These are phyloP conservation scores for Talaromyces sp. DNA, from an alignment of 2,329 filamentous ascomycete species.

Conservation along the genomic window DNA sequence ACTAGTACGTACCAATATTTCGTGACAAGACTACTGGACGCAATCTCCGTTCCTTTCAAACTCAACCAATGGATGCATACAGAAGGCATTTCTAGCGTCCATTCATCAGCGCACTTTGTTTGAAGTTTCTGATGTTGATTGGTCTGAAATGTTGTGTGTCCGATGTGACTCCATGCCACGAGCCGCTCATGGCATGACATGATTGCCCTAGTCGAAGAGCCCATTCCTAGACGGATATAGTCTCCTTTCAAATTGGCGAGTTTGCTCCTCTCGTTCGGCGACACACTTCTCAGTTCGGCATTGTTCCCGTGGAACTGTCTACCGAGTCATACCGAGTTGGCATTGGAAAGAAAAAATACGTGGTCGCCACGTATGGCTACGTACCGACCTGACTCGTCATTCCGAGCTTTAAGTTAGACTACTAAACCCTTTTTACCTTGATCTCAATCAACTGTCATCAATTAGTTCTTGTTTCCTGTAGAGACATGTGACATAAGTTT, in stretches of 20 bases:
- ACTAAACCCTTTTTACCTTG: not conserved
- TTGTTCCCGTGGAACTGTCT: slow-evolving; percentile 4
- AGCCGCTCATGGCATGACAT: slow-evolving; percentile 8
- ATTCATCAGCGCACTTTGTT: not conserved
- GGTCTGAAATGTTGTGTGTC: not conserved
- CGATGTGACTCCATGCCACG: slow-evolving; percentile 5
- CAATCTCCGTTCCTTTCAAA: not conserved
- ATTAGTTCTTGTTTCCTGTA: not conserved
- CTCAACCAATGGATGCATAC: not conserved
- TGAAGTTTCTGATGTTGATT: not conserved
- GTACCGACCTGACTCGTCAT: not conserved
- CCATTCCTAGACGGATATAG: not conserved
- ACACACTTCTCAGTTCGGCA: slow-evolving; percentile 8
- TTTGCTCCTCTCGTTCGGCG: not conserved
- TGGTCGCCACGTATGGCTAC: not conserved
- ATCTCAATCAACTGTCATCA: not conserved
- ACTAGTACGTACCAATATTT: slow-evolving; percentile 3
- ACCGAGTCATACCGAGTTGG: slow-evolving; percentile 3
- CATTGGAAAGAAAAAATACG: not conserved
- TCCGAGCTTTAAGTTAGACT: not conserved
- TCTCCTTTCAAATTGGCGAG: not conserved
- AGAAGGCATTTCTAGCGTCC: not conserved
- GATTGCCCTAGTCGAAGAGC: not conserved
- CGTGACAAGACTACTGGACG: not conserved
- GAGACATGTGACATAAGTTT: slow-evolving; percentile 3